Evolutionary conservation across 192 early-diverging fungal genomes (phyloP), one percentile per base, ranked within the genome.

Genomic region (Coemansia sp.): DNA sequence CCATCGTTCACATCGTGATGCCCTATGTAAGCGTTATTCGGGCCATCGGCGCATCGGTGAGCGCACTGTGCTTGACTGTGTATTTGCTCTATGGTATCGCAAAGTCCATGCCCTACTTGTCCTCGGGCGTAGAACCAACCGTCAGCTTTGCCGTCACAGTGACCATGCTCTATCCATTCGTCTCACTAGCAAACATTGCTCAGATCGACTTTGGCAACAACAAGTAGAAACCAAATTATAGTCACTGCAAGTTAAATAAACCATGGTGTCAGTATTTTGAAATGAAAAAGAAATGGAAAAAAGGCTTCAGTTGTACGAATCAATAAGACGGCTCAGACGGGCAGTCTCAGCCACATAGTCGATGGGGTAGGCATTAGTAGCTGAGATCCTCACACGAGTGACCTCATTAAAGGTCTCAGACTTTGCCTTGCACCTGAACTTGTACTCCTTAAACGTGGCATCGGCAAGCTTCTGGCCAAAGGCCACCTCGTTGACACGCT

Each of bases 341-440:
- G 71, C 65, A 31, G 86, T 49, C 68, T 92, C 93, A 5, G 81
- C 75, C 4, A 81, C 86, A 84, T 71, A 92, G 63, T 92, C 87
- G 24, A 94, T 65, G 13, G 88, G 86, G 8, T 57, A 63, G 20
- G 80, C 71, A 12, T 74, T 58, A 1, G 90, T n/a, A 29, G 87
- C 84, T 3, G 72, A 76, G 52, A 85, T 83, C 13, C 89, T 79
- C 1, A 87, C 76, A 40, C 88, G 80, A 34, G 75, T 61, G 6
- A 71, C 75, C 12, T 93, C 91, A 66, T 95, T 90, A 69, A 88
- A 99, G 29, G 71, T 88, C 68, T 99, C 95, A 29, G 79, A 81
- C 81, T 94, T 96, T 24, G 91, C 95, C 57, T 89, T 79, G 75
- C 92, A 86, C 41, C 91, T 88, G 78, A 99, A 90, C 27, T 71